These are phyloP conservation scores for Pseudogymnoascus sp. DNA, from an alignment of 2,329 filamentous ascomycete genomes.

Conservation along the genomic window DNA sequence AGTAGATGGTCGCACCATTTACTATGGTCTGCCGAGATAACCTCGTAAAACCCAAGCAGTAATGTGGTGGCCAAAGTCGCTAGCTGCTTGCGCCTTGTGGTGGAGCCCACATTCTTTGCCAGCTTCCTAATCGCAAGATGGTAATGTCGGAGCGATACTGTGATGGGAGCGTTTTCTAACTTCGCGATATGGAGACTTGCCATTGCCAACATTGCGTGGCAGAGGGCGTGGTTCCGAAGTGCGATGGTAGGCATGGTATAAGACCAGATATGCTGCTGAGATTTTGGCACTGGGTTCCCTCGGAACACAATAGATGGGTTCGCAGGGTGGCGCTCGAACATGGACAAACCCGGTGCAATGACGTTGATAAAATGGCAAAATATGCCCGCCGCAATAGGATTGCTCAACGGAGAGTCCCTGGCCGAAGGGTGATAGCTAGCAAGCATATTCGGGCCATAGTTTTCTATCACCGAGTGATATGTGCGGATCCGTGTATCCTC, in stretches of 20 bases:
- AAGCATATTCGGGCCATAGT: slow-evolving; percentile 42
- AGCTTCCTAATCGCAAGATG: slow-evolving; percentile 75
- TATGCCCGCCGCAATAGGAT: slow-evolving; percentile 70
- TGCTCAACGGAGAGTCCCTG: slow-evolving; percentile 65
- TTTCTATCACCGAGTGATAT: slow-evolving; percentile 37
- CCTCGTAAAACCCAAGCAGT: slow-evolving; percentile 84
- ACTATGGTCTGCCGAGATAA: slow-evolving; percentile 87
- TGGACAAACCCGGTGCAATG: slow-evolving; percentile 76
- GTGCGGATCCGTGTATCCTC: slow-evolving; percentile 35
- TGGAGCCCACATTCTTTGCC: slow-evolving; percentile 64
- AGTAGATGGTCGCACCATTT: slow-evolving; percentile 94
- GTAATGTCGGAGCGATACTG: slow-evolving; percentile 85
- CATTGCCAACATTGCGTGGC: slow-evolving; percentile 85
- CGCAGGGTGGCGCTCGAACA: slow-evolving; percentile 76
- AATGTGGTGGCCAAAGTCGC: slow-evolving; percentile 84
- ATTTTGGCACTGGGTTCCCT: slow-evolving; percentile 52
- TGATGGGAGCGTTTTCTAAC: slow-evolving; percentile 64
- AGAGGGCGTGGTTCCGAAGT: slow-evolving; percentile 73
- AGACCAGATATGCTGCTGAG: slow-evolving; percentile 59
- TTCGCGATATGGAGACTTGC: slow-evolving; percentile 83
- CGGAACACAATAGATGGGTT: slow-evolving; percentile 63
- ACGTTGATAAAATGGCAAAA: slow-evolving; percentile 91
- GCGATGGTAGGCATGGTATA: slow-evolving; percentile 79
- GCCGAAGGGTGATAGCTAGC: slow-evolving; percentile 61
- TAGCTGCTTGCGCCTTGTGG: slow-evolving; percentile 62